Base-by-base conservation (phyloP, 495 filamentous ascomycete species). In the Lophium mytilinum region DNA sequence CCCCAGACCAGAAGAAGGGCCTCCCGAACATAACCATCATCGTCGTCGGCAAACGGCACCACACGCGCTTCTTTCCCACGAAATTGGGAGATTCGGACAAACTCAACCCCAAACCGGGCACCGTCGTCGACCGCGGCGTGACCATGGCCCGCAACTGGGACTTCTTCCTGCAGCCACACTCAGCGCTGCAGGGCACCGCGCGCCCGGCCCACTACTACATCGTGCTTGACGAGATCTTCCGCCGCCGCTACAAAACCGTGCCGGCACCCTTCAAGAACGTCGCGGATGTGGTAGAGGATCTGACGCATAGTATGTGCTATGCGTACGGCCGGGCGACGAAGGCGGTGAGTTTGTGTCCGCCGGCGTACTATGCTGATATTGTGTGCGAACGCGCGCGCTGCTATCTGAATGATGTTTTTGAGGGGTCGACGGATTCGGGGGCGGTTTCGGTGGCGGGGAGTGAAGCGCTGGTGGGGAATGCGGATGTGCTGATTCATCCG, bases 111-210 rank as follows among this genome's bases (percentile, higher is more conserved):
- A 69, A 75, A 40, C 82, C 81, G 46, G 92, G 91, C 9, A 94
- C 89, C 3, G 77, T 95, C 5, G 88, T 96, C 8, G 91, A 96
- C 69, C 81, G 87, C 42, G 85, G 87, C 17, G 79, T 94, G 33
- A 92, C 87, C 9, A 41, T 53, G 21, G 72, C 77, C 49, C 49
- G 49, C 14, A 37, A 62, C 21, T 90, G 83, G 78, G 89, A 95
- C 64, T 95, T 94, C 69, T 96, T 80, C 73, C 69, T 96, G 15
- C 88, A 92, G 62, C 83, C 90, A 0, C 92, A 96, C 69, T 49
- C 53, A 21, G 68, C 60, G 15, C 55, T 73, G n/a, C 63, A 71
- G 39, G 69, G 70, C 24, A 72, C 71, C 17, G 71, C 67, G 21
- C 55, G 68, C 6, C 58, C 62, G 4, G 64, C 61, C 8, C 66